Evolutionary conservation across 805 yeast genomes (phyloP).

Genomic region (Debaryomyces maramus): DNA sequence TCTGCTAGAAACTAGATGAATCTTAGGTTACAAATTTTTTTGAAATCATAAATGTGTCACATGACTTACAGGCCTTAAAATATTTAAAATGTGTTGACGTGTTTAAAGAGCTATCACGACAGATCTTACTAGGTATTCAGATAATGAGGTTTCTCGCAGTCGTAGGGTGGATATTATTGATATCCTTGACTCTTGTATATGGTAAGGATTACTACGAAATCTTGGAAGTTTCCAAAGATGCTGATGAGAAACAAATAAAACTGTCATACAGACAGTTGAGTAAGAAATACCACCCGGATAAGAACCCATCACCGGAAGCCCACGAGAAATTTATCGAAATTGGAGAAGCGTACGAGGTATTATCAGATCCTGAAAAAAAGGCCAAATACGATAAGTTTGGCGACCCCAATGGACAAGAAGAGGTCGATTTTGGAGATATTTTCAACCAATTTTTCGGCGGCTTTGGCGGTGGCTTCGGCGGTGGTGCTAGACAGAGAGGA

Average conservation of each 20-base stretch:
- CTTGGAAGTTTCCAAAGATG: slow-evolving; percentile 67
- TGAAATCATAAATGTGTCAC: too few relatives aligned
- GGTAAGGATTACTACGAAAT: slow-evolving; percentile 56
- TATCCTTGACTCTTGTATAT: slow-evolving; percentile 4
- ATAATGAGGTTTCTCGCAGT: slow-evolving; percentile 1
- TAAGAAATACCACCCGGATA: slow-evolving; percentile 92
- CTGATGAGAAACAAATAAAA: slow-evolving; percentile 79
- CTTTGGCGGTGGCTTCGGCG: slow-evolving; percentile 31
- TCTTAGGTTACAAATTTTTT: too few relatives aligned
- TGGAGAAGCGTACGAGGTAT: slow-evolving; percentile 90
- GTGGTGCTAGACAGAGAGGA: slow-evolving; percentile 29
- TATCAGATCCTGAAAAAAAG: slow-evolving; percentile 70
- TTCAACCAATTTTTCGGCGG: slow-evolving; percentile 47
- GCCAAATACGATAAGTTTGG: slow-evolving; percentile 74
- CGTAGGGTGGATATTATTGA: slow-evolving; percentile 3
- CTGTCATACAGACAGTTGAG: slow-evolving; percentile 80
- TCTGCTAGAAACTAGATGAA: too few relatives aligned
- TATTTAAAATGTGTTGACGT: slow-evolving; percentile 5
- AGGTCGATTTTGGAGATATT: slow-evolving; percentile 52
- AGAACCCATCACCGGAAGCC: slow-evolving; percentile 81
- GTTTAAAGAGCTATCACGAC: neutral
- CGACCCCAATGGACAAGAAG: slow-evolving; percentile 52
- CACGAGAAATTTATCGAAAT: slow-evolving; percentile 84
- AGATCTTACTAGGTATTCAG: neutral
- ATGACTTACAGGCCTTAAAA: too few relatives aligned